Evolutionary conservation across 2,329 filamentous ascomycete species (phyloP).

Genomic region (Domatiomyces catenatus): DNA sequence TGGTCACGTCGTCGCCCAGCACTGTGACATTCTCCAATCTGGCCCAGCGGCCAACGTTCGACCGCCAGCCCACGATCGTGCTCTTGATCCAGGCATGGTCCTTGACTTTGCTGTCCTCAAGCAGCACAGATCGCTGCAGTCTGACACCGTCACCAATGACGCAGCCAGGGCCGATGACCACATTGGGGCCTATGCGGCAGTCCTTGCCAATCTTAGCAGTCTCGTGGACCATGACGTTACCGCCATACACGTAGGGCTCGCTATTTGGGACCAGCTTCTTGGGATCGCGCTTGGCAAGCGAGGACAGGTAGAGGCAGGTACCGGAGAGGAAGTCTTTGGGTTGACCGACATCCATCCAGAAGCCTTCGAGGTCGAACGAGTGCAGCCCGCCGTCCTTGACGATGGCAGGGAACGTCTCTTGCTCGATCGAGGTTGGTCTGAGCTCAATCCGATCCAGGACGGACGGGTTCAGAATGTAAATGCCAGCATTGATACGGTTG

Average conservation of each 20-base stretch:
- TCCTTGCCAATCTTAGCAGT: slow-evolving; percentile 94
- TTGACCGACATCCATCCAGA: slow-evolving; percentile 99
- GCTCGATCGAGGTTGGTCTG: slow-evolving; percentile 91
- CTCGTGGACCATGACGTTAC: slow-evolving; percentile 90
- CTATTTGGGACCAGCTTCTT: slow-evolving; percentile 61
- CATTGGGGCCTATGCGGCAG: slow-evolving; percentile 94
- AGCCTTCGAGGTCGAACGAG: slow-evolving; percentile 90
- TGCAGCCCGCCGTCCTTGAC: slow-evolving; percentile 79
- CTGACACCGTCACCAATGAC: slow-evolving; percentile 87
- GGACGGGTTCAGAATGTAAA: slow-evolving; percentile 93
- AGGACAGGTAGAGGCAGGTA: slow-evolving; percentile 90
- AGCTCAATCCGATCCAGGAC: slow-evolving; percentile 86
- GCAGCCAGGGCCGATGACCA: slow-evolving; percentile 86
- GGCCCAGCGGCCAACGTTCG: slow-evolving; percentile 86
- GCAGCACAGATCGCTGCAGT: slow-evolving; percentile 79
- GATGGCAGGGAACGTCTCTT: slow-evolving; percentile 95
- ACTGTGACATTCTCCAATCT: slow-evolving; percentile 97
- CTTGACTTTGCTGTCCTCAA: slow-evolving; percentile 85
- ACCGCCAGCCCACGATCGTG: slow-evolving; percentile 98
- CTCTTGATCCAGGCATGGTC: slow-evolving; percentile 99
- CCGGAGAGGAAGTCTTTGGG: slow-evolving; percentile 96
- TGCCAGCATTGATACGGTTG: slow-evolving; percentile 96
- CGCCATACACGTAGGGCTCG: slow-evolving; percentile 73
- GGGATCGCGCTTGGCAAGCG: slow-evolving; percentile 74
- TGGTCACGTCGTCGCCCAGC: slow-evolving; percentile 90